Base-by-base conservation (phyloP, 768 basidiomycete species). In the Saitozyma podzolica region DNA sequence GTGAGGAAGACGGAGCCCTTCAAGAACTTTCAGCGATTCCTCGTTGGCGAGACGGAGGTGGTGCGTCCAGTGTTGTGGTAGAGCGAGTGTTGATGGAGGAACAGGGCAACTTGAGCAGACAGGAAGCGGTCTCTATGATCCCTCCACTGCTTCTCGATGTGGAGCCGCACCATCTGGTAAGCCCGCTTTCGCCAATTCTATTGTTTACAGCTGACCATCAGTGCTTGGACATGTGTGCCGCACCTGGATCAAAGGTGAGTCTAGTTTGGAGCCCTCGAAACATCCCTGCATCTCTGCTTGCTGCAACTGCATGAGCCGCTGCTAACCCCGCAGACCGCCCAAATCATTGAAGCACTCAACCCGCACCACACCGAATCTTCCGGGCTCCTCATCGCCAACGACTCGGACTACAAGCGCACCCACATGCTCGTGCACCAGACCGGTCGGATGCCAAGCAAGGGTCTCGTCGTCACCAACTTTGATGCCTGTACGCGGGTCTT, bases 81-180 rank as follows among this genome's bases (percentile, higher is more conserved):
- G 40, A 8, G 55, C 3, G 45, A 20, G 47, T 54, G 9, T 53
- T 58, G 54, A 56, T 43, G n/a, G 52, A 56, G 39, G 48, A 16
- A 5, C 68, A 94, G 92, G 94, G 96, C 52, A 99, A 99, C 70
- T 84, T 98, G 52, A 95, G 92, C 10, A 83, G 96, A 19, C 94
- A 97, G 79, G 96, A 99, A 80, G 93, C 92, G 16, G 96, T 99
- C 61, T 95, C 92, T 77, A 99, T 99, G 96, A 83, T 99, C n/a
- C 96, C 96, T 6, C 95, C 96, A 0, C 84, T 99, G 2, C 87
- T 98, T 69, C 85, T 99, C 41, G 90, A 92, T 59, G 91, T 98
- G n/a, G 83, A 91, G 72, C 91, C 96, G 0, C 89, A 96, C 76
- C 95, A 98, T 77, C 87, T 73, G 55, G 84, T 80, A 9, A 49